These are phyloP conservation scores for Echium plantagineum DNA, from an alignment of 257 asterid species.

Conservation along the genomic window DNA sequence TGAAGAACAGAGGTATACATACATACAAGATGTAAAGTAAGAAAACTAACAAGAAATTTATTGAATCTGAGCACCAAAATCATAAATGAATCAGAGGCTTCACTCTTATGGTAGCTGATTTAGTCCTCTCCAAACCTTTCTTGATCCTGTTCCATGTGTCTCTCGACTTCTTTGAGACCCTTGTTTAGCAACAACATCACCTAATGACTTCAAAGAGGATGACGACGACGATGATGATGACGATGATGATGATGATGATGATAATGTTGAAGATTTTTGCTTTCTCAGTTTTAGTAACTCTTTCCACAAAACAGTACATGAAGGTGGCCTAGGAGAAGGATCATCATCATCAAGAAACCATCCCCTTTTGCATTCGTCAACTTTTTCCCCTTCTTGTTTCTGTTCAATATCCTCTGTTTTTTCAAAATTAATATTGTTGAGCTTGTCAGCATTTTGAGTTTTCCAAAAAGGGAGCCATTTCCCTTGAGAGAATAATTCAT, in stretches of 20 bases:
- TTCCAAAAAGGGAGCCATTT: constrained; percentile 67
- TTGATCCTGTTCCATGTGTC: constrained; percentile 34
- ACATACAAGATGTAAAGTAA: too few relatives aligned
- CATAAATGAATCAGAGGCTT: constrained; percentile 46
- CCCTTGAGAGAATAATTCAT: constrained; percentile 63
- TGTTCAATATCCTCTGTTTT: constrained; percentile 22
- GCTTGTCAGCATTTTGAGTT: constrained; percentile 46
- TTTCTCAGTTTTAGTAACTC: constrained; percentile 62
- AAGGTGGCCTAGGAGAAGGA: constrained; percentile 93
- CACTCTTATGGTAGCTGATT: constrained; percentile 38
- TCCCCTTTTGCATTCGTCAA: constrained; percentile 33
- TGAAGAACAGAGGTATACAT: not conserved
- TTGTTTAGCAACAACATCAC: constrained; percentile 9
- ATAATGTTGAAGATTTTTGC: constrained; percentile 33
- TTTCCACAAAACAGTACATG: constrained; percentile 80
- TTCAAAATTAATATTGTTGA: constrained; percentile 25
- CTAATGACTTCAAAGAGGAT: constrained; percentile 21
- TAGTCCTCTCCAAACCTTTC: constrained; percentile 62
- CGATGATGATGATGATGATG: constrained; percentile 41
- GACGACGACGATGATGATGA: constrained; percentile 43
- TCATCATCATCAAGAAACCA: constrained; percentile 88
- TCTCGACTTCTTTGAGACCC: constrained; percentile 21
- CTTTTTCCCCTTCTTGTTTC: not conserved
- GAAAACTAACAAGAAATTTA: too few relatives aligned
- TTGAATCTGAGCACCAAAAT: not conserved